Conservation (phyloP, 2,329 filamentous ascomycete species). For the Trichophaea hybrida region DNA sequence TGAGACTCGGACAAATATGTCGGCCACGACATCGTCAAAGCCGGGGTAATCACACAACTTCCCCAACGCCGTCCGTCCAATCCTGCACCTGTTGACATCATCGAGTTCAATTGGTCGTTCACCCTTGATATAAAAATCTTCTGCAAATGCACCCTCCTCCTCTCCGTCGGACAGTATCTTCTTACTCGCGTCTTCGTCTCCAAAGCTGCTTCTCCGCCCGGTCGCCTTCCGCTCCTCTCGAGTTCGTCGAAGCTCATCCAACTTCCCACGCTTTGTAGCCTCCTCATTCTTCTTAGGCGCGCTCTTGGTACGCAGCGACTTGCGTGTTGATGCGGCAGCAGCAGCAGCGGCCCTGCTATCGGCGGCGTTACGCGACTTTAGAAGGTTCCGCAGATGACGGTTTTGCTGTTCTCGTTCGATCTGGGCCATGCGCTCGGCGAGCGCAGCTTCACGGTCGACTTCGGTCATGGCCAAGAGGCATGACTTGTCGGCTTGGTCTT, state of each 20-base stretch:
- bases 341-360: constrained; percentile 35
- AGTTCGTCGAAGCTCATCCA: constrained; percentile 24
- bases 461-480: constrained; percentile 77
- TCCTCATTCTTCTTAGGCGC: constrained; percentile 23
- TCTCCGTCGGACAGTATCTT: constrained; percentile 23
- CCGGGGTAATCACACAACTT: constrained; percentile 87
- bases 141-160: constrained; percentile 19
- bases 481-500: constrained; percentile 56
- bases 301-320: constrained; percentile 25
- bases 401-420: constrained; percentile 63
- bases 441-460: constrained; percentile 75
- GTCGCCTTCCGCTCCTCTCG: constrained; percentile 26
- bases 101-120: constrained; percentile 16
- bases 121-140: constrained; percentile 14
- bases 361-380: constrained; percentile 32
- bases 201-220: constrained; percentile 8
- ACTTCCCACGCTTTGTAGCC: constrained; percentile 25
- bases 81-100: constrained; percentile 58
- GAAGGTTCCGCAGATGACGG: constrained; percentile 19
- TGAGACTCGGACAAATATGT: constrained; percentile 62
- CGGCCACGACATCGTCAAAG: constrained; percentile 66
- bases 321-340: constrained; percentile 21
- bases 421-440: constrained; percentile 74
- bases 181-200: constrained; percentile 21
- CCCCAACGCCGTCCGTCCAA: constrained; percentile 74